Evolutionary conservation across 257 asterid genomes (phyloP), one percentile per base, ranked within the genome.

Genomic region (Jacaranda copaia): DNA sequence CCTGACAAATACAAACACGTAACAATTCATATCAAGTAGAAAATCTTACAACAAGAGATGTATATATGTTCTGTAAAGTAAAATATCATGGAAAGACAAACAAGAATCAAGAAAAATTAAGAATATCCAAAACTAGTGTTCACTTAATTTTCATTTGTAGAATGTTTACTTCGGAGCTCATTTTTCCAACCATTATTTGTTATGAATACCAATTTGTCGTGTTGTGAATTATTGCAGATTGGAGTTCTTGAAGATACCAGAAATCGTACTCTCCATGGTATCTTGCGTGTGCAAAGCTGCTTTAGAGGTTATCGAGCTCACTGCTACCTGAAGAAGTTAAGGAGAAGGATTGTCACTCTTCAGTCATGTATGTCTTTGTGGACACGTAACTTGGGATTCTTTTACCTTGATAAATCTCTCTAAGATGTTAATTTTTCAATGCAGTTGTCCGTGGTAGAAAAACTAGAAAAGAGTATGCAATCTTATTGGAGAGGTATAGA

Each of bases 231-330:
- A 25, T 77, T 68, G 73, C 84, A 96, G 99, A 86, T 96, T 76
- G 99, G 99, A 45, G 89, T 89, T 49, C 99, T 96, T 70, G 99
- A 96, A 84, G 99, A 96, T 83, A 96, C 97, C 73, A 87, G 99
- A 84, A 96, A 91, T 77, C 93, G 87, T 65, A 96, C 99, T 13
- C 97, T 96, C 69, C 96, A 87, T 84, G 99, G 97, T 69, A 87
- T 93, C 79, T 85, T 93, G 79, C 96, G 97, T 46, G 98, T 96
- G 68, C 99, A 96, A 87, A 96, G 97, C 80, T 96, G 93, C 88
- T 96, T 96, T 74, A 90, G 99, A 89, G 98, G 99, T 79, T 93
- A 93, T 84, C 89, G 83, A 88, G 96, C 98, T 83, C 97, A 98
- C 13, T 70, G 90, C 80, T 75, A 81, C 52, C 72, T 88, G 25